Evolutionary conservation across 176 grass and related monocot genomes (phyloP).

Genomic region (Rhynchospora pubera): DNA sequence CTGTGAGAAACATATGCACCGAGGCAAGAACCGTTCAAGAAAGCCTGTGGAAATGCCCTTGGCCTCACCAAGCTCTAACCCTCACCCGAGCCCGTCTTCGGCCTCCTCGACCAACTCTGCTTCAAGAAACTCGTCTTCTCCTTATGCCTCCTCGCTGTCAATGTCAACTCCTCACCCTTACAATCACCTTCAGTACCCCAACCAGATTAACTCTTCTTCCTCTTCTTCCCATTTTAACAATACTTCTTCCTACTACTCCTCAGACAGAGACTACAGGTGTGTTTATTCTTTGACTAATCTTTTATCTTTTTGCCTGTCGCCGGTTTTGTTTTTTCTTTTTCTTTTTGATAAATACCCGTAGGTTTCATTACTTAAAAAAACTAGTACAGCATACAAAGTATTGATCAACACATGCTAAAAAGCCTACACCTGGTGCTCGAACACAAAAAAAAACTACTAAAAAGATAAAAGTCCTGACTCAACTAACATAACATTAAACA

Average conservation of each 20-base stretch:
- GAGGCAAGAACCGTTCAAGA: constrained; percentile 99
- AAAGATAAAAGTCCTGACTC: too few species aligned
- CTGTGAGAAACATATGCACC: constrained; percentile 98
- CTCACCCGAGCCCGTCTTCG: constrained; percentile 1
- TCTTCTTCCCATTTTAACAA: constrained; percentile 44
- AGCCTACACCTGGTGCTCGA: too few species aligned
- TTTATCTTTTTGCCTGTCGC: background rate
- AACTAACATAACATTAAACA: too few species aligned
- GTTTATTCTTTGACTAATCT: background rate
- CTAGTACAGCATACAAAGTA: too few species aligned
- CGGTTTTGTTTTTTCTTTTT: too few species aligned
- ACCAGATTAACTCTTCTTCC: constrained; percentile 32
- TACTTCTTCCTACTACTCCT: constrained; percentile 34
- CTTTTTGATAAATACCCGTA: too few species aligned
- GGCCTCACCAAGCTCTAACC: constrained; percentile 34
- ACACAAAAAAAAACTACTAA: too few species aligned
- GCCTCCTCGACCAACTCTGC: constrained; percentile 18
- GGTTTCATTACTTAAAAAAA: too few species aligned
- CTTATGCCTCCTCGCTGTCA: constrained; percentile 11
- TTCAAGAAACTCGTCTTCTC: constrained; percentile 17
- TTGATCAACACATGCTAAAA: too few species aligned
- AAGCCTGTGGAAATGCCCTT: constrained; percentile 99
- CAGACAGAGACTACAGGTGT: constrained; percentile 34
- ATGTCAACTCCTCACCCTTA: constrained; percentile 23
- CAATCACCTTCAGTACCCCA: constrained; percentile 41